Conservation (phyloP, 768 basidiomycete genomes). For the Rhodotorula kratochvilovae region DNA sequence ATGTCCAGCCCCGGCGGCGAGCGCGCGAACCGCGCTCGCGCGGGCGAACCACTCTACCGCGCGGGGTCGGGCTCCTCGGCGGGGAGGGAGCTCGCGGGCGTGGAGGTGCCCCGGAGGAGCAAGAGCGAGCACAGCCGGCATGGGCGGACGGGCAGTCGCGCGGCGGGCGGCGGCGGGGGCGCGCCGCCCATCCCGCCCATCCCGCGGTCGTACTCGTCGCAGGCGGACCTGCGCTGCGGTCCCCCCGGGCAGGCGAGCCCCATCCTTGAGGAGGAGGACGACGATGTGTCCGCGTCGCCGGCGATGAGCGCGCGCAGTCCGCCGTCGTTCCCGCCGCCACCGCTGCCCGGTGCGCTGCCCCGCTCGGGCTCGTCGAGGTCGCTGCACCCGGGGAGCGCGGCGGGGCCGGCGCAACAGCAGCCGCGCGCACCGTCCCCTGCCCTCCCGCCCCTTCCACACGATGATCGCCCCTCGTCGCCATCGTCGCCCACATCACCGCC, state of each 20-base stretch:
- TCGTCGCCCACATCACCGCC: constrained; percentile 31
- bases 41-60: not conserved
- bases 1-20: not conserved
- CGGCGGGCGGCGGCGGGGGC: not conserved
- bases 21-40: not conserved
- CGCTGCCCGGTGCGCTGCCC: not conserved
- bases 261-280: constrained; percentile 14
- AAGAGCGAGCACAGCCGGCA: constrained; percentile 17
- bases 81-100: not conserved
- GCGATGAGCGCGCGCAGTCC: not conserved
- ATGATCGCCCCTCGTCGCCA: not conserved
- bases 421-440: not conserved
- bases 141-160: not conserved
- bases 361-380: not conserved
- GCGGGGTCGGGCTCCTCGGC: not conserved
- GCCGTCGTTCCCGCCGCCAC: not conserved
- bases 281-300: not conserved
- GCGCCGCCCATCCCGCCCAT: constrained; percentile 25
- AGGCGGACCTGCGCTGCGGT: not conserved
- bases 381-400: not conserved
- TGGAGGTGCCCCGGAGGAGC: constrained; percentile 1
- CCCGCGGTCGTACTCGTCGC: constrained; percentile 17
- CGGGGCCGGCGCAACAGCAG: no score
- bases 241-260: not conserved
- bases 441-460: constrained; percentile 1